Evolutionary conservation across 1,284 basidiomycete genomes (phyloP), one percentile per base, ranked within the genome.

Genomic region (Gymnopus androsaceus): DNA sequence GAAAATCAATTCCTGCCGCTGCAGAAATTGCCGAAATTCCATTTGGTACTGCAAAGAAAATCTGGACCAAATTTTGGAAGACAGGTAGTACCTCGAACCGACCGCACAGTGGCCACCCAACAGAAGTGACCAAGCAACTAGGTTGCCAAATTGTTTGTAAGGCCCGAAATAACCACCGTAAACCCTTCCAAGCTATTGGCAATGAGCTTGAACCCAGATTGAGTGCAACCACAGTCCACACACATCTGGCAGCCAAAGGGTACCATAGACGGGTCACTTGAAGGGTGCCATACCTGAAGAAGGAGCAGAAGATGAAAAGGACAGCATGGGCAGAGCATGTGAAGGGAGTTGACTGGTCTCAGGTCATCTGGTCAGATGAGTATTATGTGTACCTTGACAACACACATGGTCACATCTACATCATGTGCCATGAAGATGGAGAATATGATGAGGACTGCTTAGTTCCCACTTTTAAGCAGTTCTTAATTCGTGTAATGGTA

Each of bases 351-450:
- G 48, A 59, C 33, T 62, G 59, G 54, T 42, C 30, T 28, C 17
- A 30, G 17, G 46, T 55, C 8, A 61, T 63, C 38, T 63, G 52
- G 54, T 64, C 63, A 31, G 63, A 66, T 56, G 60, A 66, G 46
- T 59, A 44, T 56, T 66, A 62, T 51, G 48, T 66, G 44, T 57
- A 60, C 37, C 42, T 63, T 8, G 60, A 48, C 11, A 59, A 65
- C 41, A 31, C 51, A 17, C 11, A 40, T 28, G 58, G 63, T 31
- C 58, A 46, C 11, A 47, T 64, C 40, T 63, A 30, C 51, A 52
- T 66, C 15, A 60, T 50, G 36, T 28, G 51, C 11, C 17, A 25
- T n/a, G 25, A 44, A 15, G 50, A 56, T 50, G 55, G 61, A 51
- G 57, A 57, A 51, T 51, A 31, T 38, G 50, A 51, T 4, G 53